A percentile compares a stretch with the other conserved stretches of the same genome.
phyloP scores from a whole-genome alignment of 2,329 filamentous ascomycete genomes.

The Stachybotrys chlorohalonatus region DNA sequence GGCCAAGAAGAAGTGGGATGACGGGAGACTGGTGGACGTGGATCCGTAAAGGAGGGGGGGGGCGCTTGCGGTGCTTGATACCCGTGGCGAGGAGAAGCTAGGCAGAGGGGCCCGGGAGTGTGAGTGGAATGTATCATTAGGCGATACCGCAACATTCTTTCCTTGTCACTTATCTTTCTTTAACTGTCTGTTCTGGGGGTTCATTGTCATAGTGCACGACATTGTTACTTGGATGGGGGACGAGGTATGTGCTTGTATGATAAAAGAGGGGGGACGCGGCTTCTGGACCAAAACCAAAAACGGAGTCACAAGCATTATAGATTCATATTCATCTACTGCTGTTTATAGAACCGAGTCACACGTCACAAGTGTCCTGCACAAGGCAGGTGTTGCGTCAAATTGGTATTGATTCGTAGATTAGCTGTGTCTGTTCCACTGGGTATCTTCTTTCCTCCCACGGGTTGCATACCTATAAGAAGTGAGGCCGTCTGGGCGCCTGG shows the following conservation, averaged over 20 bases:
- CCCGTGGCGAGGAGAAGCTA: background rate
- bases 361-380: no score
- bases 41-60: conserved; percentile 10
- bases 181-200: background rate
- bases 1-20: conserved; percentile 45
- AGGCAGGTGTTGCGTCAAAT: no score
- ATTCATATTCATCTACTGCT: no score
- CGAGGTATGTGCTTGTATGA: background rate
- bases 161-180: background rate
- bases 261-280: background rate
- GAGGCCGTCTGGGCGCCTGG: no score
- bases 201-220: background rate
- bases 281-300: background rate
- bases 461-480: no score
- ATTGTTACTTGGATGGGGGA: background rate
- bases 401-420: no score
- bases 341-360: background rate
- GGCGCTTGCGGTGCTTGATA: no score
- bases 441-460: no score
- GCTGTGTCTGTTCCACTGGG: no score
- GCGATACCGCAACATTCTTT: background rate
- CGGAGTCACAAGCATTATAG: background rate
- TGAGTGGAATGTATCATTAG: background rate
- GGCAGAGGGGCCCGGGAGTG: background rate
- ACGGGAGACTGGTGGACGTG: conserved; percentile 25